Evolutionary conservation across 495 filamentous ascomycete genomes (phyloP).

Genomic region (Cercophora newfieldiana): DNA sequence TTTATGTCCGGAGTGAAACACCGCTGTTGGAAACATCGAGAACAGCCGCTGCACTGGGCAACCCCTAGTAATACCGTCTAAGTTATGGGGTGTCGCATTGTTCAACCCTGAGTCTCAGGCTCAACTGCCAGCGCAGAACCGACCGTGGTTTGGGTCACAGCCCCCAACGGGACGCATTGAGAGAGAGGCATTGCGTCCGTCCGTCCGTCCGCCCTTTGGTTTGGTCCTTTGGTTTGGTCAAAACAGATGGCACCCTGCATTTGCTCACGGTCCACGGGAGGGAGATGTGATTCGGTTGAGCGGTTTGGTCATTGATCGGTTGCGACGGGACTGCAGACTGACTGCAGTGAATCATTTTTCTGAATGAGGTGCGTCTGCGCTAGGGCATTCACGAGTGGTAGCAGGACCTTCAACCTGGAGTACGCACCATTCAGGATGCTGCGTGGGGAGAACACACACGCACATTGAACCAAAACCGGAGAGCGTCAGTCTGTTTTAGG

Average conservation of each 20-base stretch:
- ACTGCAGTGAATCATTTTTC: neutral
- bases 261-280: neutral
- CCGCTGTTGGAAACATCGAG: neutral
- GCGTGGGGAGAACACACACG: neutral
- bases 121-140: neutral
- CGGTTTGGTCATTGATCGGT: neutral
- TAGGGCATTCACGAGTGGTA: neutral
- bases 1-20: slow-evolving; percentile 1
- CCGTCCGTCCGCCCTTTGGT: no score
- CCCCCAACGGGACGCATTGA: neutral
- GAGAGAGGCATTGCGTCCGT: neutral
- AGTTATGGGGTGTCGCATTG: slow-evolving; percentile 8
- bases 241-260: neutral
- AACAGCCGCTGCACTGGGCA: slow-evolving; percentile 7
- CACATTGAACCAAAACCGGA: neutral
- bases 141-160: neutral
- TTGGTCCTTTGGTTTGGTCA: neutral
- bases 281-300: neutral
- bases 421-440: neutral
- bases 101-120: neutral
- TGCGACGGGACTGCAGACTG: neutral
- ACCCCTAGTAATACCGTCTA: slow-evolving; percentile 1
- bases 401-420: no score
- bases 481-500: neutral
- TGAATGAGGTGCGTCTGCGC: no score